Evolutionary conservation across 352 stramenopile species (phyloP).

Genomic region (Plasmopara muralis): DNA sequence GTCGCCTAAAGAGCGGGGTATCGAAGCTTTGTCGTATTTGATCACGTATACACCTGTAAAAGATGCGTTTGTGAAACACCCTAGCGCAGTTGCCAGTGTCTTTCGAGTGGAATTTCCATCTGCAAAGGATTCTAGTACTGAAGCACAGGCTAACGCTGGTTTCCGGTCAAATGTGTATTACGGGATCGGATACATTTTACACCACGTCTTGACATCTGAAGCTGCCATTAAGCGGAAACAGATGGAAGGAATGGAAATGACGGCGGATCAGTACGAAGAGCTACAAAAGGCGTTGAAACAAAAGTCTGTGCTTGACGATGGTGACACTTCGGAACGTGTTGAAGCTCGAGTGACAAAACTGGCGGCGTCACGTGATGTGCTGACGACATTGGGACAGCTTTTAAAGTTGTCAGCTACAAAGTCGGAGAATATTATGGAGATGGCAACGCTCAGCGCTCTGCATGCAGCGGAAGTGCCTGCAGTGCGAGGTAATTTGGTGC

Average conservation of each 20-base stretch:
- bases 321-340: slow-evolving; percentile 80
- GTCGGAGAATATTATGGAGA: slow-evolving; percentile 71
- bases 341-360: slow-evolving; percentile 50
- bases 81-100: slow-evolving; percentile 52
- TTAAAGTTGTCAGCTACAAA: slow-evolving; percentile 70
- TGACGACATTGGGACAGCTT: slow-evolving; percentile 73
- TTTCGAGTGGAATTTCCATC: slow-evolving; percentile 62
- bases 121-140: slow-evolving; percentile 20
- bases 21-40: slow-evolving; percentile 79
- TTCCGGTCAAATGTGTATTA: slow-evolving; percentile 88
- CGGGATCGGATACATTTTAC: slow-evolving; percentile 92
- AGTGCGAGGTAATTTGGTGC: slow-evolving; percentile 68
- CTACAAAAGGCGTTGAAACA: slow-evolving; percentile 91
- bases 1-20: slow-evolving; percentile 73
- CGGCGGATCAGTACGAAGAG: slow-evolving; percentile 96
- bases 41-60: slow-evolving; percentile 81
- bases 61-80: slow-evolving; percentile 58
- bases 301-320: slow-evolving; percentile 90
- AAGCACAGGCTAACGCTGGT: slow-evolving; percentile 25
- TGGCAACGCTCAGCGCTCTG: slow-evolving; percentile 62
- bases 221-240: slow-evolving; percentile 92
- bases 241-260: slow-evolving; percentile 95
- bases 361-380: slow-evolving; percentile 38
- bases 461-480: slow-evolving; percentile 57
- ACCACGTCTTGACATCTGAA: slow-evolving; percentile 90